Evolutionary conservation across 306 rosid genomes (phyloP).

Genomic region (Cucumis hystrix): DNA sequence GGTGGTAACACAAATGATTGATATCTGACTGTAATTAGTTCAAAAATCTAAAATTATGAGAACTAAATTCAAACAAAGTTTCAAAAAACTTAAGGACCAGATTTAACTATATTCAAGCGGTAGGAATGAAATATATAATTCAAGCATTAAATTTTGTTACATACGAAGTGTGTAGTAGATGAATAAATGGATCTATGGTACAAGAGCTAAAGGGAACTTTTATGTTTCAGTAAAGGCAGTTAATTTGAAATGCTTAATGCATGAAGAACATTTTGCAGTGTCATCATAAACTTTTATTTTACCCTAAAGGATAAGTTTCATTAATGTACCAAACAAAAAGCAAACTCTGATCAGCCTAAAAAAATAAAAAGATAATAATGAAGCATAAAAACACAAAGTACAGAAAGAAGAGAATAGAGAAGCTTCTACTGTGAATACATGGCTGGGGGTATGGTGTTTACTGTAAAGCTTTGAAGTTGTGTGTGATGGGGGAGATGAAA

Average conservation of each 20-base stretch:
- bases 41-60: too few relatives aligned
- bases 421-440: constrained; percentile 3
- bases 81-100: not conserved
- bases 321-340: constrained; percentile 5
- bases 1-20: not conserved
- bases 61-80: too few relatives aligned
- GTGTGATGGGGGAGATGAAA: not conserved
- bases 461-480: not conserved
- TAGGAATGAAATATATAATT: too few relatives aligned
- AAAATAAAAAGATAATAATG: not conserved
- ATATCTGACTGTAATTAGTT: too few relatives aligned
- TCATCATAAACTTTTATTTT: not conserved
- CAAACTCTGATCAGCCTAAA: not conserved
- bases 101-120: not conserved
- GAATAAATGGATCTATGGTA: not conserved
- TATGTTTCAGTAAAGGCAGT: not conserved
- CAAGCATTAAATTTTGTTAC: too few relatives aligned
- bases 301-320: not conserved
- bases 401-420: constrained; percentile 5
- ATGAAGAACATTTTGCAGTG: not conserved
- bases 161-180: not conserved
- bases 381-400: not conserved
- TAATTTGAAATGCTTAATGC: not conserved
- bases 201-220: not conserved
- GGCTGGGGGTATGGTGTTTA: not conserved